phyloP scores from a whole-genome alignment of 2,329 filamentous ascomycete genomes.

The Samsoniella hepiali region DNA sequence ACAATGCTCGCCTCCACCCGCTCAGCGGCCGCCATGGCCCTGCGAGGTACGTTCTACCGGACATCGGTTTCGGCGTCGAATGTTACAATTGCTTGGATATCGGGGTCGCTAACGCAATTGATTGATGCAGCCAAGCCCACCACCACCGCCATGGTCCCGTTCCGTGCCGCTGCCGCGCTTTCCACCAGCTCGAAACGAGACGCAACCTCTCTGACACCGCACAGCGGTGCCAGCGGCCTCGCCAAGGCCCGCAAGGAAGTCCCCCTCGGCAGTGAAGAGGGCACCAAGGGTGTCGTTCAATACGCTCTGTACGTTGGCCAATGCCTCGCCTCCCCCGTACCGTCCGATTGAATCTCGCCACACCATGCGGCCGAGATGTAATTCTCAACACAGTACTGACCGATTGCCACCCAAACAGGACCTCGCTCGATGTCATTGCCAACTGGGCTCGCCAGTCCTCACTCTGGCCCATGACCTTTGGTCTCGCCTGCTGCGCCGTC shows the following conservation, averaged over 20 bases:
- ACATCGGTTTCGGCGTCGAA: background rate
- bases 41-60: constrained; percentile 44
- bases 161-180: constrained; percentile 60
- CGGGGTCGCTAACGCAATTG: constrained; percentile 7
- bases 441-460: constrained; percentile 85
- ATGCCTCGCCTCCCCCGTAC: background rate
- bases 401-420: constrained; percentile 44
- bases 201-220: constrained; percentile 54
- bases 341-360: background rate
- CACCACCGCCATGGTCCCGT: constrained; percentile 57
- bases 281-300: constrained; percentile 76
- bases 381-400: background rate
- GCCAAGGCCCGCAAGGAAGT: constrained; percentile 65
- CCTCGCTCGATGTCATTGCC: constrained; percentile 72
- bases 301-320: constrained; percentile 71
- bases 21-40: constrained; percentile 50
- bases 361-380: background rate
- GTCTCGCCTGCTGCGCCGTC: constrained; percentile 81
- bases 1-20: constrained; percentile 48
- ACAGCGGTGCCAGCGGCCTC: constrained; percentile 52
- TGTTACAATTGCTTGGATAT: background rate
- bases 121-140: constrained; percentile 59
- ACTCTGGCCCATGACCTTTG: constrained; percentile 86
- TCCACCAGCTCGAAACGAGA: constrained; percentile 65
- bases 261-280: constrained; percentile 72